Evolutionary conservation across 345 rosid species (phyloP).

Genomic region (Adansonia digitata): DNA sequence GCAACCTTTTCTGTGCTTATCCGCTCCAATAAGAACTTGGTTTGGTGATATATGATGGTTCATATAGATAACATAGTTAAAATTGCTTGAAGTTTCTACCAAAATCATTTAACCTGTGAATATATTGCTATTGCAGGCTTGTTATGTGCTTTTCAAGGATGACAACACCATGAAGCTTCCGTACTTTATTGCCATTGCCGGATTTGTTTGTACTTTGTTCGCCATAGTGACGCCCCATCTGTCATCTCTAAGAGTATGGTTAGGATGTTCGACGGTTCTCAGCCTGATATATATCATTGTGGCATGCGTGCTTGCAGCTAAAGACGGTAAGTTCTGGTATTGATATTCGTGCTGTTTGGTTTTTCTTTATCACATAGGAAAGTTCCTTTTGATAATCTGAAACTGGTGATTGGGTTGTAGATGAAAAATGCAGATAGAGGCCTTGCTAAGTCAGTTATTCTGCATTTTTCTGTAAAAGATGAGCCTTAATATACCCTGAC

Average conservation of each 20-base stretch:
- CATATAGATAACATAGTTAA: neutral
- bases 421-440: neutral
- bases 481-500: neutral
- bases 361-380: neutral
- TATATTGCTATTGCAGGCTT: slow-evolving; percentile 43
- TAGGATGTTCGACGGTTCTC: slow-evolving; percentile 73
- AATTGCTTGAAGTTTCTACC: neutral
- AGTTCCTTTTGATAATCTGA: neutral
- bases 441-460: neutral
- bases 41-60: neutral
- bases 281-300: slow-evolving; percentile 54
- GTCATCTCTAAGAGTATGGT: slow-evolving; percentile 80
- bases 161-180: slow-evolving; percentile 45
- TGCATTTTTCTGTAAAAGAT: neutral
- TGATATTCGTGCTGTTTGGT: neutral
- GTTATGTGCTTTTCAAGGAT: slow-evolving; percentile 49
- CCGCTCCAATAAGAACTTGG: neutral
- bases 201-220: slow-evolving; percentile 50
- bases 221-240: slow-evolving; percentile 83
- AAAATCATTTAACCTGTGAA: neutral
- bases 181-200: slow-evolving; percentile 50
- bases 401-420: neutral
- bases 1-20: neutral
- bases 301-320: slow-evolving; percentile 52
- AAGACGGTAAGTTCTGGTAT: slow-evolving; percentile 51